Base-by-base conservation (phyloP, 352 stramenopile genomes). In the Lagenidium giganteum region DNA sequence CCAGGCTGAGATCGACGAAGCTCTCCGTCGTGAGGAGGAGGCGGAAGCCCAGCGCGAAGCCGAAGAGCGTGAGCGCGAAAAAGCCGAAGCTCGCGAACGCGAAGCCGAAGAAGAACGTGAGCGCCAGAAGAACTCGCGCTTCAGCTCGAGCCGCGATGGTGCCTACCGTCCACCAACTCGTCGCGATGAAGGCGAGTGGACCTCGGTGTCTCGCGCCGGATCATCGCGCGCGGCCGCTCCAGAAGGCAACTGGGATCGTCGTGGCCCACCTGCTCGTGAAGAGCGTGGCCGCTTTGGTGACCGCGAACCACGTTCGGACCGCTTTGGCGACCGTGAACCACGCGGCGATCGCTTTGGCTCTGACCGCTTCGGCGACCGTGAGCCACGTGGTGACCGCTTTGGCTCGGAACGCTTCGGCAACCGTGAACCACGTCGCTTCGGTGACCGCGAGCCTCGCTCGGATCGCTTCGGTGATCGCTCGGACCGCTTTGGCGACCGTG, bases 11-110 rank as follows among this genome's bases (percentile, higher is more conserved):
- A 67, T 85, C 34, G 71, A 87, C 22, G 70, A 74, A 32, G 71
- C 85, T 44, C 47, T 87, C 14, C 71, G 61, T 29, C 71, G 75
- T 43, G 69, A 87, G 47, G 74, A 87, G 55, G 68, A 83, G 35
- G 70, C 81, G 42, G 66, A 82, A 28, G 35, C 42, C 18, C 60
- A 51, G 23, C 70, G 64, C 23, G 47, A 61, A 13, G 44, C 32
- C 3, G 61, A 83, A 16, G 70, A 83, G 41, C 65, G 81, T 46
- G 56, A 79, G 42, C 48, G 36, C 22, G 59, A 73, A 13, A 49
- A 69, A 29, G 38, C 29, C 16, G 39, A 48, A 22, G 45, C 37
- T 1, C 27, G 36, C 18, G 34, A 22, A 38, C 24, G 33, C 11
- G 34, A 58, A 27, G 47, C 38, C 5, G 39, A 51, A 18, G 41